Evolutionary conservation across 163 green algal genomes (phyloP), one percentile per base, ranked within the genome.

Genomic region (Scenedesmus sp.): DNA sequence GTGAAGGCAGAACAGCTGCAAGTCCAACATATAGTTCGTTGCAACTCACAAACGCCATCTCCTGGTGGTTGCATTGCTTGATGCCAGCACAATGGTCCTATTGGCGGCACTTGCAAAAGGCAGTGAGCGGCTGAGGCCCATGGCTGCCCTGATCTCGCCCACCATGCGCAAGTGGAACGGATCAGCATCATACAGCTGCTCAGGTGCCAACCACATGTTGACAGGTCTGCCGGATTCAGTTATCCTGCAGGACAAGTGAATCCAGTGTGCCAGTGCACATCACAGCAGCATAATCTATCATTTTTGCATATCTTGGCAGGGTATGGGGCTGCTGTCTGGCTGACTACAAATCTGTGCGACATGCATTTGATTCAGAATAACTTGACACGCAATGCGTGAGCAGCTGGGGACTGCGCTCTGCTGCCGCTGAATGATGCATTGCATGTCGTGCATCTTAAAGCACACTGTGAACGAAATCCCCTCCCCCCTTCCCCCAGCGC

Each of bases 151-250:
- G 40, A 83, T 51, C 24, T 56, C 24, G 24, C 76, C 76, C 35
- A 83, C 37, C 76, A 83, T 83, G 13, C 37, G 24, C 16, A 83
- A 16, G 16, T 56, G 76, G 76, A 83, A 51, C 6, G 76, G 37
- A 53, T 83, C 76, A 56, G 76, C 76, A 83, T 83, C 76, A 83
- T 35, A 83, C 13, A 83, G 76, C 76, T 53, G 42, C 76, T 83
- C 40, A 83, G 76, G 76, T 33, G 76, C 76, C 0, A 16, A 35
- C 76, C 76, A 83, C 76, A 83, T 83, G 42, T 83, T 83, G 20
- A 83, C 20, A 1, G 59, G 59, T 22, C 59, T 72, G 24, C 59
- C 59, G 9, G 59, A 72, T 33, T 72, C 22, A 33, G 59, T 72
- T 3, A 72, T 72, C 59, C 59, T 72, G 59, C 59, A 33, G 24